These are phyloP conservation scores for Colletotrichum sp. DNA, from an alignment of 2,329 filamentous ascomycete species.

Conservation along the genomic window DNA sequence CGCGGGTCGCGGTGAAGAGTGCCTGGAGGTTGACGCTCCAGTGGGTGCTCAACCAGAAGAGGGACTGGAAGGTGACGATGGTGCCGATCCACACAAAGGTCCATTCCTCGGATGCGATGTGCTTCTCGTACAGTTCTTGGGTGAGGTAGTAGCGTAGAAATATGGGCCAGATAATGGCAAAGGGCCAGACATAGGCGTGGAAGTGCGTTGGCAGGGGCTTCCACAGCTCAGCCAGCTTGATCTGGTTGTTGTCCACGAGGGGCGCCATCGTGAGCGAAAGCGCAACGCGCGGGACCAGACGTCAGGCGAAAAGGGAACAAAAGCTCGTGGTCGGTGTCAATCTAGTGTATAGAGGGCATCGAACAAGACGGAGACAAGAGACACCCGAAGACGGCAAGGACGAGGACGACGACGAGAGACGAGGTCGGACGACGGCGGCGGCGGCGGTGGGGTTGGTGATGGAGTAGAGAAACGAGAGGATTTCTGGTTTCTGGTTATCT, in stretches of 20 bases:
- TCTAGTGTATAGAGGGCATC: neutral
- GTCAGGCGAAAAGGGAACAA: neutral
- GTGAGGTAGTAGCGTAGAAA: slow-evolving; percentile 90
- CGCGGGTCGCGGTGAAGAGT: slow-evolving; percentile 79
- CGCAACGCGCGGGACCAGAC: neutral
- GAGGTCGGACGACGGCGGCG: neutral
- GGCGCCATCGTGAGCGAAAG: slow-evolving; percentile 62
- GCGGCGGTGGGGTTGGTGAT: neutral
- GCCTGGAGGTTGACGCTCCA: slow-evolving; percentile 92
- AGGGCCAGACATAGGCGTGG: slow-evolving; percentile 93
- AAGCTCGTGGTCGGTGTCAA: neutral
- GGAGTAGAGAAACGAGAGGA: neutral
- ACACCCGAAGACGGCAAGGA: neutral
- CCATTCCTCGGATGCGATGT: slow-evolving; percentile 96
- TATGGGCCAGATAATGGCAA: slow-evolving; percentile 87
- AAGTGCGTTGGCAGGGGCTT: slow-evolving; percentile 82
- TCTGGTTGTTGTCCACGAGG: slow-evolving; percentile 91
- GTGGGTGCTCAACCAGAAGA: slow-evolving; percentile 95
- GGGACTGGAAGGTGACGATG: slow-evolving; percentile 86
- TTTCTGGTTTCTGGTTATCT: slow-evolving; percentile 8
- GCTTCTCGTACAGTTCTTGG: slow-evolving; percentile 82
- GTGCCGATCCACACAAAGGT: slow-evolving; percentile 92
- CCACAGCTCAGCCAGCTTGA: slow-evolving; percentile 85
- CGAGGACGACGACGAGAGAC: neutral
- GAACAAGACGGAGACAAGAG: neutral